phyloP scores from a whole-genome alignment of 371 early-diverging fungal genomes.

The Choanephora cucurbitarum region DNA sequence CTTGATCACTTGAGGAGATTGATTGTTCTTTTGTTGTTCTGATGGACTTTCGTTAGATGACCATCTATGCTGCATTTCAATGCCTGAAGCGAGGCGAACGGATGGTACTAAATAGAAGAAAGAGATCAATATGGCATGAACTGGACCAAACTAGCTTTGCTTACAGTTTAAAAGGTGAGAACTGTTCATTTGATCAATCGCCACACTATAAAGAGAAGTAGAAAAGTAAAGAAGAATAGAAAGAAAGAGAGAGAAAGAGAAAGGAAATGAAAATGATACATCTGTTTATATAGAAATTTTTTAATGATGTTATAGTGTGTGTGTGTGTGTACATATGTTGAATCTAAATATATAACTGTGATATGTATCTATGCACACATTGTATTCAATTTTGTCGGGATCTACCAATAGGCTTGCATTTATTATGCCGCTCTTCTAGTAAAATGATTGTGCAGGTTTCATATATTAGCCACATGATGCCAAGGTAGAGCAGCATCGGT shows the following conservation, averaged over 20 bases:
- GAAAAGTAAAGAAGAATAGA: not conserved
- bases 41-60: not conserved
- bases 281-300: not conserved
- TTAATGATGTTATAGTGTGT: not conserved
- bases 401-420: conserved; percentile 1
- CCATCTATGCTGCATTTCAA: conserved; percentile 30
- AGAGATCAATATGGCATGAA: not conserved
- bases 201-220: not conserved
- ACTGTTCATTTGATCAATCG: not conserved
- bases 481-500: not conserved
- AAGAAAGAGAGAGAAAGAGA: conserved; percentile 1
- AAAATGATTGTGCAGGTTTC: conserved; percentile 17
- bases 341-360: not conserved
- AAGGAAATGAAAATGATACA: not conserved
- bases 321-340: not conserved
- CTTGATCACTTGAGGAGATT: conserved; percentile 17
- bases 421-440: conserved; percentile 11
- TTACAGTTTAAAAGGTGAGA: conserved; percentile 9
- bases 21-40: conserved; percentile 1
- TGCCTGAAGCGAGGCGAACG: conserved; percentile 25
- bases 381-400: conserved; percentile 4
- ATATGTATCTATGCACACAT: conserved; percentile 7
- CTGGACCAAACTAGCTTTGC: too few relatives aligned
- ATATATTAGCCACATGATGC: conserved; percentile 16
- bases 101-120: conserved; percentile 17